Evolutionary conservation across 139 green algal species (phyloP).

Genomic region (Medakamo hakoo): DNA sequence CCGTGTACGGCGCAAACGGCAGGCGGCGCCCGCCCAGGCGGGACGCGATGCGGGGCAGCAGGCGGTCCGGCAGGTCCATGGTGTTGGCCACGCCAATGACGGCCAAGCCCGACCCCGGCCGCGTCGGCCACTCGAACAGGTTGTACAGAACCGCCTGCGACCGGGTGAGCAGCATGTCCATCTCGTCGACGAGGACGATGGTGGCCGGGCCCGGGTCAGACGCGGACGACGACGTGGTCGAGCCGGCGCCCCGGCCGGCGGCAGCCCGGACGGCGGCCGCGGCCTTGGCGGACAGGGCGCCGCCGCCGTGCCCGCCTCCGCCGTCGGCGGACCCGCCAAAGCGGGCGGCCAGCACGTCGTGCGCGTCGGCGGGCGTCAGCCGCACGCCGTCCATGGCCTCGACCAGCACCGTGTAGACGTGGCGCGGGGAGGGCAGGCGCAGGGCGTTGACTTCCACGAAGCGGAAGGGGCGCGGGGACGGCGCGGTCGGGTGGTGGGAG

Average conservation of each 20-base stretch:
- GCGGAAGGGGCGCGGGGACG: conserved; percentile 27
- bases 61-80: conserved; percentile 85
- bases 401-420: conserved; percentile 64
- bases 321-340: too few relatives aligned
- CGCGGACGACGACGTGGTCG: conserved; percentile 8
- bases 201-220: conserved; percentile 23
- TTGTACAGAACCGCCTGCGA: conserved; percentile 87
- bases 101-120: conserved; percentile 37
- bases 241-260: conserved; percentile 10
- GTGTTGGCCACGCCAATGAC: conserved; percentile 96
- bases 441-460: conserved; percentile 86
- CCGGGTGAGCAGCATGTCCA: conserved; percentile 86
- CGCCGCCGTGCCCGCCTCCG: too few relatives aligned
- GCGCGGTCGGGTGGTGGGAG: conserved; percentile 8
- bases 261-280: too few relatives aligned
- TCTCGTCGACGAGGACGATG: conserved; percentile 85
- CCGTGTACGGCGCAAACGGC: conserved; percentile 63
- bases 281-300: too few relatives aligned
- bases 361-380: conserved; percentile 30
- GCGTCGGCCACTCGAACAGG: conserved; percentile 88
- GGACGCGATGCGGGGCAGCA: conserved; percentile 74
- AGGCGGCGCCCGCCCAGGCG: conserved; percentile 43
- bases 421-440: conserved; percentile 63
- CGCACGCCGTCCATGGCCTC: conserved; percentile 62
- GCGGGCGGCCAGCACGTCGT: conserved; percentile 41